These are phyloP conservation scores for Colletotrichum filicis DNA, from an alignment of 2,329 filamentous ascomycete genomes.

Conservation along the genomic window DNA sequence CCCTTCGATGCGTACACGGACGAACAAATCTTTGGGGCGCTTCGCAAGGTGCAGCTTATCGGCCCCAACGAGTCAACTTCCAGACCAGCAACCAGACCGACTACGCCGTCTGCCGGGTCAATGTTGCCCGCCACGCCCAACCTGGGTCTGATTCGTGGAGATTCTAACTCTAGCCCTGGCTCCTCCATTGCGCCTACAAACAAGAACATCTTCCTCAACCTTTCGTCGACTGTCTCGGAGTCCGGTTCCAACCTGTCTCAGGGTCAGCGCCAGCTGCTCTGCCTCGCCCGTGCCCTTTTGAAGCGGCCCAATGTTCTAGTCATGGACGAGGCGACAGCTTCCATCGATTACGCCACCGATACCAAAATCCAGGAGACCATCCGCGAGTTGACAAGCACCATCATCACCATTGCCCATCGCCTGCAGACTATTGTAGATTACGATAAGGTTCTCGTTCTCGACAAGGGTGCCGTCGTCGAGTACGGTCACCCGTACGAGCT, in stretches of 20 bases:
- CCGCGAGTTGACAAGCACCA: slow-evolving; percentile 91
- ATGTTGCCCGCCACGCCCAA: slow-evolving; percentile 33
- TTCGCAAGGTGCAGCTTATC: slow-evolving; percentile 91
- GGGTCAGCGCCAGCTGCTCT: slow-evolving; percentile 93
- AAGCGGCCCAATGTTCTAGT: slow-evolving; percentile 93
- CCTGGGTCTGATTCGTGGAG: slow-evolving; percentile 18
- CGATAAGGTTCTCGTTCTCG: slow-evolving; percentile 94
- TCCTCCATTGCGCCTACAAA: slow-evolving; percentile 68
- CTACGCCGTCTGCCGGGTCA: slow-evolving; percentile 39
- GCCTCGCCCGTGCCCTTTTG: slow-evolving; percentile 90
- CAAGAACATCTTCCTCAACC: slow-evolving; percentile 93
- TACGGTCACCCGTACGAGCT: slow-evolving; percentile 91
- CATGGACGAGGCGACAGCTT: slow-evolving; percentile 98
- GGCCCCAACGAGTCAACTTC: slow-evolving; percentile 62
- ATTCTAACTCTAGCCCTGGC: slow-evolving; percentile 24
- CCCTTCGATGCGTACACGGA: slow-evolving; percentile 91
- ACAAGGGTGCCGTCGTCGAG: slow-evolving; percentile 88
- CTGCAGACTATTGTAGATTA: slow-evolving; percentile 98
- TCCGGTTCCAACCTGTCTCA: slow-evolving; percentile 96
- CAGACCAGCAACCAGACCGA: slow-evolving; percentile 31
- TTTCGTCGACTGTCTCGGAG: slow-evolving; percentile 85
- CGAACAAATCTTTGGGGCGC: slow-evolving; percentile 86
- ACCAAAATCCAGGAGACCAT: slow-evolving; percentile 97
- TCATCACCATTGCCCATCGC: slow-evolving; percentile 95
- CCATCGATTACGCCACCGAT: slow-evolving; percentile 96